Evolutionary conservation across 305 asterid genomes (phyloP), one percentile per base, ranked within the genome.

Genomic region (Fraxinus nigra): DNA sequence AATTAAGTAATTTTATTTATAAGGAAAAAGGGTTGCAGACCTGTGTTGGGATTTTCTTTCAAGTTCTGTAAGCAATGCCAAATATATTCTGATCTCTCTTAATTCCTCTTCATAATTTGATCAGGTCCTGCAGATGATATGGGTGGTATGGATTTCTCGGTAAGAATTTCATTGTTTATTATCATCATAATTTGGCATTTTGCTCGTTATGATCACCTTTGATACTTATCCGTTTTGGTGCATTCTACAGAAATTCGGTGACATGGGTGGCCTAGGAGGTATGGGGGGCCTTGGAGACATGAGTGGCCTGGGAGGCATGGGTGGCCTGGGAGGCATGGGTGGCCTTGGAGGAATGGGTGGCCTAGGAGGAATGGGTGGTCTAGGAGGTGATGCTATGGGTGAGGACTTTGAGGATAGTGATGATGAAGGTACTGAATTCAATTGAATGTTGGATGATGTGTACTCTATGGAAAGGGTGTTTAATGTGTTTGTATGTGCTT

Each of bases 141-240:
- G 89, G 95, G 97, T 74, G 95, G 95, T 40, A 93, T 95, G 98
- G 97, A 93, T 85, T 95, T 95, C 91, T 92, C 98, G 11, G 98
- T 95, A 84, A 90, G 91, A 38, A n/a, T 67, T 63, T 61, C n/a
- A 4, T 30, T 43, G 16, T 69, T 11, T 78, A 70, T 11, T 11
- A 26, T 28, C 13, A 67, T 67, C 37, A 5, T 28, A 20, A 0
- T 56, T 9, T 6, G 63, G 1, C 35, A 1, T 37, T 59, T 35
- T 40, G n/a, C 24, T 48, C 35, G 2, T 20, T 46, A 40, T 51
- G 34, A 26, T 28, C 4, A 73, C 76, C 32, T 72, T 48, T 84
- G 30, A 84, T 81, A 43, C 11, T 30, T 16, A 30, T 81, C 38
- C 59, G 32, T 79, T 54, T 79, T 26, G 26, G 7, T 56, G 7